Evolutionary conservation across 1,284 basidiomycete species (phyloP), one percentile per base, ranked within the genome.

Genomic region (Melampsora americana): DNA sequence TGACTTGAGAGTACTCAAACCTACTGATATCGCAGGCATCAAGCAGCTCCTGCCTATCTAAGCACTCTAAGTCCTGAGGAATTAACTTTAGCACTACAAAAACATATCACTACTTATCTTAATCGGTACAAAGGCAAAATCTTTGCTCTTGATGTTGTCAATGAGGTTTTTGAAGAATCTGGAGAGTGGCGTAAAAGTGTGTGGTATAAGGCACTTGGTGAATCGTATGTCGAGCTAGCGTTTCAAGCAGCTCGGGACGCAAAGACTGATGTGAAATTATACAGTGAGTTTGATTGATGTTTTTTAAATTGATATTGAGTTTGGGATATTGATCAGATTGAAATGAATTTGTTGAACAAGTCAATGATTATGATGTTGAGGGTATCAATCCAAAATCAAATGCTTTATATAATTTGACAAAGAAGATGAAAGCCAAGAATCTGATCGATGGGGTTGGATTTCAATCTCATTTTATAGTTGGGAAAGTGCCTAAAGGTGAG

Each of bases 311-410:
- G 4, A 5, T 2, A 16, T 53, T 12, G 12, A 9, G 35, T 35
- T 35, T 35, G 35, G 9, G 35, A 35, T 18, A 53, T 35, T 16
- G 35, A 9, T 9, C 35, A 3, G 3, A 35, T 35, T 35, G 35
- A 35, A 4, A 35, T 35, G 9, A 3, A 4, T 35, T 35, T 35
- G 35, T 35, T 9, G 35, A 35, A 4, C 35, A 35, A 35, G 35
- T 35, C 9, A 35, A 35, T 35, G 35, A 35, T 9, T 35, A 35
- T 35, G 9, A 35, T 35, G 23, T 20, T 4, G 14, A 53, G 50
- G 50, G 50, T 53, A 23, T 53, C 50, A 53, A 53, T 53, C 23
- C 50, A 53, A 53, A 53, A 53, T 53, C 50, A 53, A 16, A 53
- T 23, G 50, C 50, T 53, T 20, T 53, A 23, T 23, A 20, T 12